Evolutionary conservation across 1,284 basidiomycete genomes (phyloP).

Genomic region (Microbotryum silenes-acaulis): DNA sequence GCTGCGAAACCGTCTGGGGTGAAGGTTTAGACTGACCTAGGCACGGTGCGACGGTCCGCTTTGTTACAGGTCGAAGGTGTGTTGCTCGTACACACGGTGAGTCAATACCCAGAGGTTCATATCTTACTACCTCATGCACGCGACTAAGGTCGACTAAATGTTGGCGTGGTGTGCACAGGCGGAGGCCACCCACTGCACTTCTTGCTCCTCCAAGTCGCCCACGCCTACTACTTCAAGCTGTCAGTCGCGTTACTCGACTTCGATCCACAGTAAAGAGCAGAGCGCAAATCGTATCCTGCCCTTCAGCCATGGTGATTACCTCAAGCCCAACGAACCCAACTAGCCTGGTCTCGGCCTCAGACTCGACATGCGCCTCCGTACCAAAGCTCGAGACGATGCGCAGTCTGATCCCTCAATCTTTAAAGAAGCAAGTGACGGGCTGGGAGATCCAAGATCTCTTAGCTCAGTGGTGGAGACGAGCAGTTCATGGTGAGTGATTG

Average conservation of each 20-base stretch:
- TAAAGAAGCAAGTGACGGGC: constrained; percentile 43
- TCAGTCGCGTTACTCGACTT: constrained; percentile 44
- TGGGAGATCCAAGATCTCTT: constrained; percentile 97
- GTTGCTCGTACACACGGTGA: constrained; percentile 68
- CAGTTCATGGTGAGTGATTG: constrained; percentile 77
- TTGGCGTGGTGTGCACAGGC: constrained; percentile 53
- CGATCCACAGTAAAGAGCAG: not conserved
- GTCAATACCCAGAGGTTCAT: not conserved
- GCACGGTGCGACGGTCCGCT: too few species aligned
- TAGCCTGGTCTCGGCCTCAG: constrained; percentile 77
- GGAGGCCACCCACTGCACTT: constrained; percentile 70
- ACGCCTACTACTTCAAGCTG: constrained; percentile 98
- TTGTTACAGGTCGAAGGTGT: constrained; percentile 68
- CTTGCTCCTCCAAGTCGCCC: constrained; percentile 95
- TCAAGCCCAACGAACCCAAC: constrained; percentile 91
- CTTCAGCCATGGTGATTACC: constrained; percentile 87
- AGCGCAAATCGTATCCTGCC: not conserved
- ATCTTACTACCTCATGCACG: too few species aligned
- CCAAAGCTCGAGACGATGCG: constrained; percentile 37
- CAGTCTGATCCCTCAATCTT: constrained; percentile 33
- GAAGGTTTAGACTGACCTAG: too few species aligned
- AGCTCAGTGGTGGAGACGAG: constrained; percentile 95
- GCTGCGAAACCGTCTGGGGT: too few species aligned
- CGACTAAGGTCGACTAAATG: too few species aligned
- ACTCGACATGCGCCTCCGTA: constrained; percentile 79